Evolutionary conservation across 108 stramenopile species (phyloP).

Genomic region (Skeletonema costatum): DNA sequence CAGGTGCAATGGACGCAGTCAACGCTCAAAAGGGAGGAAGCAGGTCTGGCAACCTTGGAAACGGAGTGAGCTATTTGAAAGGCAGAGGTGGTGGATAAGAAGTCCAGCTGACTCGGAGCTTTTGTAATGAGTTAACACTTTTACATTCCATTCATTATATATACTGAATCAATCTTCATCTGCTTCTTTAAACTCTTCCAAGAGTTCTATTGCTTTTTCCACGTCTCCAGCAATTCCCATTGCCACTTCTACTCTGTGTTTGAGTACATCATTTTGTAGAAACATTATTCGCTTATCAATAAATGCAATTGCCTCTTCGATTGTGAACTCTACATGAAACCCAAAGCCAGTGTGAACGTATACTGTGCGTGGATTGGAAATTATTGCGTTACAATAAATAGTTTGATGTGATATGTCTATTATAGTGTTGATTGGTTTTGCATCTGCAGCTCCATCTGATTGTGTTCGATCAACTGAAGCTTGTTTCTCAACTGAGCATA

Average conservation of each 20-base stretch:
- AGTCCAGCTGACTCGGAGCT: background rate
- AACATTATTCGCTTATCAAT: constrained; percentile 47
- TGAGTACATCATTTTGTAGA: constrained; percentile 43
- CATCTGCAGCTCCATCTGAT: background rate
- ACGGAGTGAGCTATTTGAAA: constrained; percentile 88
- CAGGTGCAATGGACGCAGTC: constrained; percentile 86
- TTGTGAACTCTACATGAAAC: constrained; percentile 74
- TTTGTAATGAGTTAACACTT: background rate
- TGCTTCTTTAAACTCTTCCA: constrained; percentile 36
- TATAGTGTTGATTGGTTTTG: constrained; percentile 12
- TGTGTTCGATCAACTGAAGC: constrained; percentile 13
- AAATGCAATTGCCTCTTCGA: constrained; percentile 60
- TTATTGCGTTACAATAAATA: constrained; percentile 59
- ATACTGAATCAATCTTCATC: background rate
- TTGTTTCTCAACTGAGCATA: constrained; percentile 34
- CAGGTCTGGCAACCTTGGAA: constrained; percentile 77
- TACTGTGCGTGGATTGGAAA: constrained; percentile 38
- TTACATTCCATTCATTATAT: background rate
- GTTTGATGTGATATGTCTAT: constrained; percentile 62
- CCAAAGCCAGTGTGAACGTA: constrained; percentile 78
- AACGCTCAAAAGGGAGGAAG: constrained; percentile 78
- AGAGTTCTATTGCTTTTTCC: constrained; percentile 43
- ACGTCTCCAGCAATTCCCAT: constrained; percentile 48
- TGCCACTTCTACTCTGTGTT: constrained; percentile 33
- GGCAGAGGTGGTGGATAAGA: constrained; percentile 59